Base-by-base conservation (phyloP, 1,139 yeast genomes). In the Hemisphaericaspora subhashii region DNA sequence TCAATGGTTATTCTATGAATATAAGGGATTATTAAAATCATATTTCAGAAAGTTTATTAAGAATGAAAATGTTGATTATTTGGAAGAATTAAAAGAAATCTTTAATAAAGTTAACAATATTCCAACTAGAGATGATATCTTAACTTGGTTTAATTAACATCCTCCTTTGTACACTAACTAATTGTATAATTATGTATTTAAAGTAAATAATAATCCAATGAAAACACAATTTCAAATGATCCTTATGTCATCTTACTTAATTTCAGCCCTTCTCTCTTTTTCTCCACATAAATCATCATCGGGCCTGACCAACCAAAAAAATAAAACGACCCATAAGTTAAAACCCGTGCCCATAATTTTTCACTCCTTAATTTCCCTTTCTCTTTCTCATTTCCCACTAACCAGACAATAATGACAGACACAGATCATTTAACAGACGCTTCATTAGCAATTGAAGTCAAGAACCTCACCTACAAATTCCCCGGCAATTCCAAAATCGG, bases 401-500 rank as follows among this genome's bases (percentile, higher is more conserved):
- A 26, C 10, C 29, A 13, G 12, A 26, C 17, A 14, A 36, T 36
- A 37, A 29, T 37, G 28, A 20, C 22, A 22, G 22, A 31, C 13
- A 31, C 23, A 20, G 39, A 37, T 23, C 44, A 44, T 28, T 31
- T 37, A 12, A 37, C 40, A 28, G 57, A 51, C 30, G 36, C 36
- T 13, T 44, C 64, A 4, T 46, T 60, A 20, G 87, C 92, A 38
- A 79, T 89, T 20, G 83, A 78, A 50, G 83, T 94, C 1, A 66
- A 68, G 11, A 63, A 79, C 38, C 69, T 92, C 37, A 78, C 83
- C 3, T 92, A 89, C 60, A 79, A 75, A 35, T 92, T 86, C 55
- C 79, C 86, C 0, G 61, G 66, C 3, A 72, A 77, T 41, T 68
- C 72, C n/a, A 74, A 76, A 35, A 77, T 87, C 4, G 95, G 96